A percentile compares a stretch with the other conserved stretches of the same genome.
These are phyloP conservation scores for Exophiala oligosperma DNA, from an alignment of 2,329 filamentous ascomycete species.

Conservation along the genomic window DNA sequence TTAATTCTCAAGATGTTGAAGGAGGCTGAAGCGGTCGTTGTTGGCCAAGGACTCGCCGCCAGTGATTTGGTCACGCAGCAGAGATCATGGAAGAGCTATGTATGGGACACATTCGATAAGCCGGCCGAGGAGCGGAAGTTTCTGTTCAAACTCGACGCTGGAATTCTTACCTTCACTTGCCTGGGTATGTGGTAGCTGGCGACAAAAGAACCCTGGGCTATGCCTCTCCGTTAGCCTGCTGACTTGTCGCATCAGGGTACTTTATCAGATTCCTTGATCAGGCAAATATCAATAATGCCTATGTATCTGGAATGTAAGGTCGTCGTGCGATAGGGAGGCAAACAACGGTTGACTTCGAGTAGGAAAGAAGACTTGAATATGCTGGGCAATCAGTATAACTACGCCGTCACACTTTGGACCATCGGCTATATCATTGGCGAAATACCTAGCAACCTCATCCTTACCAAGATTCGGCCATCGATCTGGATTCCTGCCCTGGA, in stretches of 20 bases:
- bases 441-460: constrained; percentile 34
- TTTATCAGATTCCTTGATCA: constrained; percentile 51
- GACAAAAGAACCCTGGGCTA: background rate
- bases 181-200: constrained; percentile 34
- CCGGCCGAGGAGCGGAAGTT: constrained; percentile 51
- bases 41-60: background rate
- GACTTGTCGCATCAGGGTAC: constrained; percentile 20
- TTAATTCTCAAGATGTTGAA: background rate
- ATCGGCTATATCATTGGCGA: constrained; percentile 26
- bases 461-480: constrained; percentile 33
- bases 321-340: background rate
- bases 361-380: constrained; percentile 36
- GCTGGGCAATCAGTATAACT: constrained; percentile 37
- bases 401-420: constrained; percentile 13
- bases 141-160: constrained; percentile 56
- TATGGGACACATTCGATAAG: constrained; percentile 56
- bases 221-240: background rate
- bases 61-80: constrained; percentile 13
- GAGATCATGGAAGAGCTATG: constrained; percentile 48
- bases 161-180: constrained; percentile 58
- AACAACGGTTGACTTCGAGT: background rate
- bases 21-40: background rate
- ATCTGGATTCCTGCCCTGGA: constrained; percentile 34
- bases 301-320: constrained; percentile 18
- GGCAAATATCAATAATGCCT: constrained; percentile 50